Evolutionary conservation across 2,329 filamentous ascomycete genomes (phyloP).

Genomic region (Penicillium sp.): DNA sequence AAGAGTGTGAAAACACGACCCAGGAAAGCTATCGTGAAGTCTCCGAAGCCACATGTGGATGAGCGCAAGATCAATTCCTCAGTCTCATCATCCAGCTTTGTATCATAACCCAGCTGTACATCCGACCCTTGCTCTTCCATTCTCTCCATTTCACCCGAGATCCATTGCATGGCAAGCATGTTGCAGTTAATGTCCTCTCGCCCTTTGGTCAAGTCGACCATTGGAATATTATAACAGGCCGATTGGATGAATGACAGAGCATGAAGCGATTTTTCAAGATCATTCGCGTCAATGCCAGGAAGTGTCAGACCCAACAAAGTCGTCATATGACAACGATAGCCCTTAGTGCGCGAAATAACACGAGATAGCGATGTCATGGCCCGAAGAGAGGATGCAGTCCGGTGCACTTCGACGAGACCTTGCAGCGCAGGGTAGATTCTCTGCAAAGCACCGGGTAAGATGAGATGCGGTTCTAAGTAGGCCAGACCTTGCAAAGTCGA

Average conservation of each 20-base stretch:
- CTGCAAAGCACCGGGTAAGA: conserved; percentile 89
- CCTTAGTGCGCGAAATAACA: conserved; percentile 87
- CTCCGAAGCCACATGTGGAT: conserved; percentile 88
- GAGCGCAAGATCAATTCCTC: conserved; percentile 87
- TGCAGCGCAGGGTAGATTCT: conserved; percentile 97
- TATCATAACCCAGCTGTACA: conserved; percentile 79
- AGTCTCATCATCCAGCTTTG: conserved; percentile 78
- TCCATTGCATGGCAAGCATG: conserved; percentile 83
- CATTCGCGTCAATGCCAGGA: conserved; percentile 96
- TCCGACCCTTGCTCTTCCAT: conserved; percentile 87
- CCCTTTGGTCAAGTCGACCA: conserved; percentile 75
- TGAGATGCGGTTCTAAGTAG: conserved; percentile 85
- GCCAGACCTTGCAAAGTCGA: conserved; percentile 86
- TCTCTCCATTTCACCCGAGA: conserved; percentile 88
- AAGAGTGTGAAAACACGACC: conserved; percentile 93
- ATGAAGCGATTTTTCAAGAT: conserved; percentile 93
- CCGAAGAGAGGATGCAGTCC: conserved; percentile 89
- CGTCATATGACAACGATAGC: conserved; percentile 95
- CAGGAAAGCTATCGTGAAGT: conserved; percentile 86
- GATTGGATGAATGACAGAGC: conserved; percentile 94
- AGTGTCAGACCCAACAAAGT: conserved; percentile 88
- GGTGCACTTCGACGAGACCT: conserved; percentile 93
- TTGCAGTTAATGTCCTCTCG: conserved; percentile 69
- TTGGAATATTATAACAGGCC: conserved; percentile 93
- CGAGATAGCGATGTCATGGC: conserved; percentile 89